Percentiles rank a stretch among this genome's conserved stretches.
Evolutionary conservation across 1,284 basidiomycete species (phyloP).

Genomic region (Exobasidium rhododendri): DNA sequence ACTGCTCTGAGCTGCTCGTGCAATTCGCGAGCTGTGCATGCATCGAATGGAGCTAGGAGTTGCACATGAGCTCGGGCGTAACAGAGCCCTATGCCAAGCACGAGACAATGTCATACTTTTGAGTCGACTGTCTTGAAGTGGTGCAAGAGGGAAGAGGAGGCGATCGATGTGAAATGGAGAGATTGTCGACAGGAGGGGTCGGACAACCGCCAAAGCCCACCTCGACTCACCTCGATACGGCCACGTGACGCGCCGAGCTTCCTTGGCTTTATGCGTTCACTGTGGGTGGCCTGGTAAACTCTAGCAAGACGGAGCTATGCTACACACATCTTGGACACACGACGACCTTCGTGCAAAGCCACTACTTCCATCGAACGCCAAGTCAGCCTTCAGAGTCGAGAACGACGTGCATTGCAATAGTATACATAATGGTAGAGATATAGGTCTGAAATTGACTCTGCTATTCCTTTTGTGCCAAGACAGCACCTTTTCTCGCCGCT

Average conservation of each 20-base stretch:
- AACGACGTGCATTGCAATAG: constrained; percentile 1
- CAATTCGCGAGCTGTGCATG: background rate
- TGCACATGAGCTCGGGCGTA: background rate
- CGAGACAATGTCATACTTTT: background rate
- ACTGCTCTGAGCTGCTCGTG: background rate
- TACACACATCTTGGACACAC: no score
- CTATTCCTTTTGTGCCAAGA: constrained; percentile 34
- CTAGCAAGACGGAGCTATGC: no score
- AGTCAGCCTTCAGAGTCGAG: no score
- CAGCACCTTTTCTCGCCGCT: constrained; percentile 70
- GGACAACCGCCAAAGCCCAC: background rate
- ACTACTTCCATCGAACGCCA: no score
- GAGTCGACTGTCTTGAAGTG: background rate
- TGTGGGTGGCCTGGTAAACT: no score
- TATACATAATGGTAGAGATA: background rate
- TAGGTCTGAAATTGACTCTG: background rate
- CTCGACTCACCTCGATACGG: no score
- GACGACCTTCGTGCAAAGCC: no score
- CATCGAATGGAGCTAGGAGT: background rate
- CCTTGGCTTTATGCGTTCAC: no score
- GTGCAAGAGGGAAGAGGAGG: background rate
- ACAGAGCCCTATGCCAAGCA: background rate
- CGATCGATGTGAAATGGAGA: no score
- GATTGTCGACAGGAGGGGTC: no score
- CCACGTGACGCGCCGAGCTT: background rate